A percentile compares a stretch with the other conserved stretches of the same genome.
phyloP scores from a whole-genome alignment of 2,329 filamentous ascomycete genomes.

The Alternaria gaisen region DNA sequence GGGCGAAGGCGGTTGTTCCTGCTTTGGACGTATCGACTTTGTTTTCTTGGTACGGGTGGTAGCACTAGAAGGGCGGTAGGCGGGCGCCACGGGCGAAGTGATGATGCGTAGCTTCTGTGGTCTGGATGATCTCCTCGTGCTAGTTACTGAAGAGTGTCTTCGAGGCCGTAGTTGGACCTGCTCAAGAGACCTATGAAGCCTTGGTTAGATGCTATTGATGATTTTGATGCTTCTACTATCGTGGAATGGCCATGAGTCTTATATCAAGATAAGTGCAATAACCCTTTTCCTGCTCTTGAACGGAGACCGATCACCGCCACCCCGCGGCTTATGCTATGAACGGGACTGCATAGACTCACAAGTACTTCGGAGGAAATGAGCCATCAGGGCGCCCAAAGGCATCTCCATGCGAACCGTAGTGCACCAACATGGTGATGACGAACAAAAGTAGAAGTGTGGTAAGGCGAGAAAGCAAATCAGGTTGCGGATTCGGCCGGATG shows the following conservation, averaged over 20 bases:
- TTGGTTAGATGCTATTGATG: conserved; percentile 7
- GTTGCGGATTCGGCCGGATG: conserved; percentile 14
- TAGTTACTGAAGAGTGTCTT: conserved; percentile 1
- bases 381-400: conserved; percentile 22
- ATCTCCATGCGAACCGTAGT: conserved; percentile 17
- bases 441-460: conserved; percentile 15
- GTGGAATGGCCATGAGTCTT: conserved; percentile 14
- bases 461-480: conserved; percentile 18
- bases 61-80: conserved; percentile 25
- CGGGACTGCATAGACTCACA: conserved; percentile 22
- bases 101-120: conserved; percentile 20
- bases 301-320: conserved; percentile 26
- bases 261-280: conserved; percentile 14
- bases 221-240: not conserved
- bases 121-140: conserved; percentile 11
- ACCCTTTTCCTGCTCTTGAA: conserved; percentile 6
- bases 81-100: conserved; percentile 21
- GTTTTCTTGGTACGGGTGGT: conserved; percentile 15
- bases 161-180: conserved; percentile 9
- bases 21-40: conserved; percentile 25
- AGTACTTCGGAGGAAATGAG: conserved; percentile 18
- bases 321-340: conserved; percentile 20
- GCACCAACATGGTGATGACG: conserved; percentile 26
- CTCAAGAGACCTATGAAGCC: conserved; percentile 17
- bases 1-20: conserved; percentile 28